A percentile compares a stretch with the other conserved stretches of the same genome.
Evolutionary conservation across 805 yeast genomes (phyloP).

Genomic region (Lipomyces yamadae): DNA sequence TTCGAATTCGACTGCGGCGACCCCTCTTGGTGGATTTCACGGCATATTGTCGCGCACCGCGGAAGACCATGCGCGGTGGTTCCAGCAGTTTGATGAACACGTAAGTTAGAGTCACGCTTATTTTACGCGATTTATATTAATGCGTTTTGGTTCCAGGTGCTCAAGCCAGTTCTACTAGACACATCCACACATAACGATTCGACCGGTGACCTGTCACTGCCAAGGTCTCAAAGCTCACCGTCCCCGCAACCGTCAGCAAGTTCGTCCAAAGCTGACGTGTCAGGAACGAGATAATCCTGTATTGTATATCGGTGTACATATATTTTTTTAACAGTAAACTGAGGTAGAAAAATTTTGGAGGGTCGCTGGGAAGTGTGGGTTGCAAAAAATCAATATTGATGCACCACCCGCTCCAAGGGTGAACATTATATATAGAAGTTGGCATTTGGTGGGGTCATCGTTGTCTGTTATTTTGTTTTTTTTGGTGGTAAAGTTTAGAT

Average conservation of each 20-base stretch:
- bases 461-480: too few relatives aligned
- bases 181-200: constrained; percentile 8
- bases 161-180: constrained; percentile 35
- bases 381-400: too few relatives aligned
- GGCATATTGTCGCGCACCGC: constrained; percentile 30
- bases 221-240: neutral
- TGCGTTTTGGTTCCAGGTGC: constrained; percentile 12
- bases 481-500: too few relatives aligned
- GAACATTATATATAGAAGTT: too few relatives aligned
- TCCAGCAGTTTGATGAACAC: constrained; percentile 89
- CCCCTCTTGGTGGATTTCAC: constrained; percentile 24
- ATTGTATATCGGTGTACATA: neutral
- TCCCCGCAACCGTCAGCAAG: neutral
- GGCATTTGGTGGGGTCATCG: too few relatives aligned
- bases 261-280: neutral
- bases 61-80: constrained; percentile 90
- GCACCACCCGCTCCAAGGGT: too few relatives aligned
- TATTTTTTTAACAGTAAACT: neutral
- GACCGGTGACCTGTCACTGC: neutral
- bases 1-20: neutral
- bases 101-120: constrained; percentile 80
- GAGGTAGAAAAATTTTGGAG: neutral
- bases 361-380: too few relatives aligned
- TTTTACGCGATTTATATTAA: neutral
- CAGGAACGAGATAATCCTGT: neutral